These are phyloP conservation scores for Aspergillus viridinutans DNA, from an alignment of 2,329 filamentous ascomycete genomes.

Conservation along the genomic window DNA sequence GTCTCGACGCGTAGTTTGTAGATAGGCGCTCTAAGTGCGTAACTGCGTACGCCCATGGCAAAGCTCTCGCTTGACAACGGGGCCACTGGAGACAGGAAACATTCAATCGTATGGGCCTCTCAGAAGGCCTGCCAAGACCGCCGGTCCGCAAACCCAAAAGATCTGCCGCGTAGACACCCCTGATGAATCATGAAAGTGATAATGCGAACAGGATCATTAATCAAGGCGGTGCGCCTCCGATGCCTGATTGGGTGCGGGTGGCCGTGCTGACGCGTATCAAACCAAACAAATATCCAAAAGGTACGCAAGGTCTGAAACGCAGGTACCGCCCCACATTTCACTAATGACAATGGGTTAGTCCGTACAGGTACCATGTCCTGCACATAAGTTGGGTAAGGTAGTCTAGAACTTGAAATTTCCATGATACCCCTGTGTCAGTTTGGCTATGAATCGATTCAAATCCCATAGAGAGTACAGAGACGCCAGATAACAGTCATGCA, in stretches of 20 bases:
- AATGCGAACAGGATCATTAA: neutral
- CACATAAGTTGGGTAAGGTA: neutral
- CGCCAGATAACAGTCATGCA: neutral
- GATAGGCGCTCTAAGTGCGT: neutral
- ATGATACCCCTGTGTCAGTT: neutral
- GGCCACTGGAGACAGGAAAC: slow-evolving; percentile 5
- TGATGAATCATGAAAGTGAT: neutral
- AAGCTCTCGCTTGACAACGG: neutral
- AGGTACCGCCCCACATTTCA: neutral
- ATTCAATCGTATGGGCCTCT: slow-evolving; percentile 4
- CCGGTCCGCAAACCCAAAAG: slow-evolving; percentile 6
- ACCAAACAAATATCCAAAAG: neutral
- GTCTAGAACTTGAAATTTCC: neutral
- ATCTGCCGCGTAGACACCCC: slow-evolving; percentile 16
- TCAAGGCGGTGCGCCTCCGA: slow-evolving; percentile 17
- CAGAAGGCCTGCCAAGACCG: slow-evolving; percentile 20
- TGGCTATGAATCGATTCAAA: neutral
- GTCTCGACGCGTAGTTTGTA: neutral
- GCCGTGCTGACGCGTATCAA: slow-evolving; percentile 17
- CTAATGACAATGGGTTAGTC: neutral
- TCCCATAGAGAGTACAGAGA: neutral
- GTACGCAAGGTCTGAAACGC: neutral
- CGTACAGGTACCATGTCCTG: neutral
- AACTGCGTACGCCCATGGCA: neutral
- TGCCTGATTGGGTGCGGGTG: slow-evolving; percentile 17